Percentiles rank a stretch among this genome's conserved stretches.
Evolutionary conservation across 495 filamentous ascomycete genomes (phyloP).

Genomic region (Chaetomidium leptoderma): DNA sequence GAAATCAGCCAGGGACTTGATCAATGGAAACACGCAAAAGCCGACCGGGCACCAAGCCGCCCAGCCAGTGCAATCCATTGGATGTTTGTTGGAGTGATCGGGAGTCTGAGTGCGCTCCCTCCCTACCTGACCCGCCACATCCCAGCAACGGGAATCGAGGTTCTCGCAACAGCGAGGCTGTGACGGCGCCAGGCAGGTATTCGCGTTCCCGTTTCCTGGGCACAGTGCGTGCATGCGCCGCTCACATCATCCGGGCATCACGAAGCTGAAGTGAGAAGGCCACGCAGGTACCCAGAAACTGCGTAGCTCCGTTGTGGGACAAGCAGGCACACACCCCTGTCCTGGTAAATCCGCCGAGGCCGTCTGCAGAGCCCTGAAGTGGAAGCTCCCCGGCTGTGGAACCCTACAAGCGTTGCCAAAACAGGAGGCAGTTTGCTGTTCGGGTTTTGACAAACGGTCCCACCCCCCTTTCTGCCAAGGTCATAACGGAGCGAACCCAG

Average conservation of each 20-base stretch:
- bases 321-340: constrained; percentile 20
- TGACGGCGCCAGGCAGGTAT: constrained; percentile 6
- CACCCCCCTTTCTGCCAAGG: constrained; percentile 10
- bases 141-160: no score
- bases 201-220: neutral
- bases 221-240: constrained; percentile 11
- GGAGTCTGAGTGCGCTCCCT: no score
- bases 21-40: neutral
- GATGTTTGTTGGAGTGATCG: no score
- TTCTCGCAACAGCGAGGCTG: constrained; percentile 14
- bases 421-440: constrained; percentile 17
- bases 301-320: constrained; percentile 11
- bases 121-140: no score
- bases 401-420: constrained; percentile 10
- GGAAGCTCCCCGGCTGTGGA: constrained; percentile 19
- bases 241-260: constrained; percentile 20
- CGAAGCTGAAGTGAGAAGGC: constrained; percentile 12
- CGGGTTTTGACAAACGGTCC: constrained; percentile 19
- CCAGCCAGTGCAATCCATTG: no score
- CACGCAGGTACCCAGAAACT: neutral
- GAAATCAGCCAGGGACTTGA: neutral
- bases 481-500: constrained; percentile 26
- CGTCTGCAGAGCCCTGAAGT: constrained; percentile 25
- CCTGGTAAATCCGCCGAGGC: constrained; percentile 27
- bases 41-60: no score